Evolutionary conservation across 106 monocot species (phyloP), one percentile per base, ranked within the genome.

Genomic region (Narthecium ossifragum): DNA sequence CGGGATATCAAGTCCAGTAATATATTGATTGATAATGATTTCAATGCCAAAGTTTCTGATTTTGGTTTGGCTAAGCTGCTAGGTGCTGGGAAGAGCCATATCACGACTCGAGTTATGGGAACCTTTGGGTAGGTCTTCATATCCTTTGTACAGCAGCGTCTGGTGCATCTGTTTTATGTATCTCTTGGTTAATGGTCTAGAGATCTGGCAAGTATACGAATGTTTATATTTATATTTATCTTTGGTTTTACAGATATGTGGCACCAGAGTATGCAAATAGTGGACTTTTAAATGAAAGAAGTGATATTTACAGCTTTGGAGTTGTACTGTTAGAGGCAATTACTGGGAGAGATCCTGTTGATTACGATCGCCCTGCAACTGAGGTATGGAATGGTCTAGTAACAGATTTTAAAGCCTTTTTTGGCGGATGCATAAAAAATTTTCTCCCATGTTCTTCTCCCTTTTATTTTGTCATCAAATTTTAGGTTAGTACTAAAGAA

Each of bases 181-280:
- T n/a, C n/a, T n/a, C n/a, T n/a, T n/a, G n/a, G n/a, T n/a, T n/a
- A n/a, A n/a, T n/a, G n/a, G n/a, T n/a, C n/a, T n/a, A n/a, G n/a
- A n/a, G n/a, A n/a, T n/a, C n/a, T n/a, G n/a, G n/a, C n/a, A n/a
- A n/a, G n/a, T 14, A 31, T 20, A 32, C 32, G 30, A 13, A 17
- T 32, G 61, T 18, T 31, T 11, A 3, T 12, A 8, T 67, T 67
- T 30, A 31, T 12, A 43, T 13, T 9, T 12, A 3, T 27, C 29
- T 55, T 55, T 29, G 39, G 9, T 32, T 62, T 73, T 78, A 59
- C 69, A 93, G 93, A 27, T 93, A 93, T 64, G 93, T 93, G 29
- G 93, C 93, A 12, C 93, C 93, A 43, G 93, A 93, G 72, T 93
- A 93, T 83, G 93, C 93, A 70, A 93, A 89, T 48, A 93, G 75